phyloP scores from a whole-genome alignment of 1,139 yeast genomes.

The Kodamaea plutei region DNA sequence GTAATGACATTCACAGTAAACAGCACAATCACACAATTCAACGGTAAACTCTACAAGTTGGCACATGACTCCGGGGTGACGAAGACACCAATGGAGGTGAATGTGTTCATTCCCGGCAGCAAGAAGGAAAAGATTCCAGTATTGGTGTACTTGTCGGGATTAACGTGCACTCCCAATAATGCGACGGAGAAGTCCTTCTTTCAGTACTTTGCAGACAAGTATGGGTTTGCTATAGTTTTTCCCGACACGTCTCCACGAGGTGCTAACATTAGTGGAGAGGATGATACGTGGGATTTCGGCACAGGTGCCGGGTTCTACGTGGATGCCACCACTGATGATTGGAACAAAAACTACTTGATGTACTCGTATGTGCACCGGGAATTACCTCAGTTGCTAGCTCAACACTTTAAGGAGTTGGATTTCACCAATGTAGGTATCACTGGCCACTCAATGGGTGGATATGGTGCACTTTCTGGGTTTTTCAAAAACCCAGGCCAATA shows the following conservation, averaged over 20 bases:
- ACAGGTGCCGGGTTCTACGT: constrained; percentile 94
- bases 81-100: constrained; percentile 75
- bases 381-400: constrained; percentile 49
- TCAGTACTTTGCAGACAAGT: constrained; percentile 74
- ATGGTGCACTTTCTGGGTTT: constrained; percentile 81
- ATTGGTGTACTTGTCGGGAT: constrained; percentile 76
- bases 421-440: constrained; percentile 63
- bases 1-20: constrained; percentile 12
- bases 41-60: constrained; percentile 73
- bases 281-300: constrained; percentile 86
- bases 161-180: constrained; percentile 91
- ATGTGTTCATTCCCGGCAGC: constrained; percentile 67
- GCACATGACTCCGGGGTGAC: constrained; percentile 66
- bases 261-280: constrained; percentile 77
- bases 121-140: constrained; percentile 53
- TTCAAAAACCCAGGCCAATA: constrained; percentile 70
- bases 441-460: constrained; percentile 99
- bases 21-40: constrained; percentile 61
- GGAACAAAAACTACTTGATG: constrained; percentile 76
- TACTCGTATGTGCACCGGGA: constrained; percentile 77
- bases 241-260: constrained; percentile 98
- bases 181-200: constrained; percentile 93
- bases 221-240: constrained; percentile 83
- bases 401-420: constrained; percentile 51
- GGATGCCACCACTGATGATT: constrained; percentile 74